These are phyloP conservation scores for Yamadazyma kitorensis DNA, from an alignment of 805 yeast genomes.

Conservation along the genomic window DNA sequence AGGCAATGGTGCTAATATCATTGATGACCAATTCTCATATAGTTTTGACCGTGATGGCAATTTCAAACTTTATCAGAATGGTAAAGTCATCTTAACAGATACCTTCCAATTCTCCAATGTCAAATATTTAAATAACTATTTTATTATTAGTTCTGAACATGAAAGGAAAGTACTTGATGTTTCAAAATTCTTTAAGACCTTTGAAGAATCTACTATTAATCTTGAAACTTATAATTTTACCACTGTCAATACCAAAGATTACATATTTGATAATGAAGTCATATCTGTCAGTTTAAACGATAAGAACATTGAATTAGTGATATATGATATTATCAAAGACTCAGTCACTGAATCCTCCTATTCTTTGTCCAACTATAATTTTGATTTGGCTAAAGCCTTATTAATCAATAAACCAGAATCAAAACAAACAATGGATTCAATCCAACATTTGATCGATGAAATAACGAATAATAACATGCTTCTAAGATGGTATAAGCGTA, in stretches of 20 bases:
- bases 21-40: conserved; percentile 8
- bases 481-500: conserved; percentile 27
- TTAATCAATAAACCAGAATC: conserved; percentile 31
- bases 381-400: conserved; percentile 8
- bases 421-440: conserved; percentile 23
- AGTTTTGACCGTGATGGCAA: conserved; percentile 2
- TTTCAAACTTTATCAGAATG: conserved; percentile 7
- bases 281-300: conserved; percentile 7
- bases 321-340: conserved; percentile 6
- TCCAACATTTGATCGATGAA: conserved; percentile 32
- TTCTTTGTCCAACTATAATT: conserved; percentile 3
- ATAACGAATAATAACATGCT: conserved; percentile 17
- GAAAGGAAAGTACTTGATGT: conserved; percentile 12
- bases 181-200: conserved; percentile 6
- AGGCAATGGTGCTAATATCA: conserved; percentile 2
- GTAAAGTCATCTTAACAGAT: conserved; percentile 8
- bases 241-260: conserved; percentile 5
- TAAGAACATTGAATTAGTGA: not conserved
- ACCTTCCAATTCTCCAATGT: conserved; percentile 7
- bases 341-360: not conserved
- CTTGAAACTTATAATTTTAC: conserved; percentile 10
- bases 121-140: conserved; percentile 2
- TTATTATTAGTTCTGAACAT: conserved; percentile 7
- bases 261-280: conserved; percentile 8
- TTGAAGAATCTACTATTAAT: conserved; percentile 11